These are phyloP conservation scores for Capsicum chinense DNA, from an alignment of 257 asterid genomes.

Conservation along the genomic window DNA sequence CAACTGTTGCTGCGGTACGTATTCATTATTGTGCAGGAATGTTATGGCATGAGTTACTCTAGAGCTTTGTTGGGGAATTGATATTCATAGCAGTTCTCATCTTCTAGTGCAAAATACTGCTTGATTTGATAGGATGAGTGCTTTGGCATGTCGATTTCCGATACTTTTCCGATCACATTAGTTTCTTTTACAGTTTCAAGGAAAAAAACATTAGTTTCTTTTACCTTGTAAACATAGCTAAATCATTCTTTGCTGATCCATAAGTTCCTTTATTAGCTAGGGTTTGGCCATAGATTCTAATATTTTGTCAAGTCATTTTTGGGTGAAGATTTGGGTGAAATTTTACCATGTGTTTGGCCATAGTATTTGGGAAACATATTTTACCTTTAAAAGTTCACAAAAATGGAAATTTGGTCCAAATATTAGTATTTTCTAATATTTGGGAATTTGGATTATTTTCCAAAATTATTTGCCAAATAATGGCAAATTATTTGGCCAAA, in stretches of 20 bases:
- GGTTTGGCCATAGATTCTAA: too few species aligned
- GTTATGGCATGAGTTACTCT: constrained; percentile 11
- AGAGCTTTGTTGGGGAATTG: constrained; percentile 14
- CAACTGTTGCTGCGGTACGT: constrained; percentile 99
- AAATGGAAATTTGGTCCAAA: too few species aligned
- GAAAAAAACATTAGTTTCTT: not conserved
- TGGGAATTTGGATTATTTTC: too few species aligned
- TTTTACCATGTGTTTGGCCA: too few species aligned
- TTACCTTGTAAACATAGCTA: not conserved
- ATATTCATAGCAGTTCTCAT: not conserved
- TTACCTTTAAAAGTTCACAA: too few species aligned
- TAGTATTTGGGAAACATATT: too few species aligned
- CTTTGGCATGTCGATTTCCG: constrained; percentile 21
- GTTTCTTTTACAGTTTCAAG: not conserved
- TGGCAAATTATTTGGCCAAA: too few species aligned
- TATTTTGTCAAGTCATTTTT: too few species aligned
- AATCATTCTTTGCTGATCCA: not conserved
- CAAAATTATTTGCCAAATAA: too few species aligned
- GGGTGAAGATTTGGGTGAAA: too few species aligned
- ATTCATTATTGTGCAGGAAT: constrained; percentile 27
- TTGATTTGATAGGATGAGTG: constrained; percentile 13
- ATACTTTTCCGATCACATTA: not conserved
- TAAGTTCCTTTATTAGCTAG: constrained; percentile 7
- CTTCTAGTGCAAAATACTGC: constrained; percentile 7
- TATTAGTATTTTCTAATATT: too few species aligned